These are phyloP conservation scores for Leavenworthia alabamica DNA, from an alignment of 345 rosid genomes.

Conservation along the genomic window DNA sequence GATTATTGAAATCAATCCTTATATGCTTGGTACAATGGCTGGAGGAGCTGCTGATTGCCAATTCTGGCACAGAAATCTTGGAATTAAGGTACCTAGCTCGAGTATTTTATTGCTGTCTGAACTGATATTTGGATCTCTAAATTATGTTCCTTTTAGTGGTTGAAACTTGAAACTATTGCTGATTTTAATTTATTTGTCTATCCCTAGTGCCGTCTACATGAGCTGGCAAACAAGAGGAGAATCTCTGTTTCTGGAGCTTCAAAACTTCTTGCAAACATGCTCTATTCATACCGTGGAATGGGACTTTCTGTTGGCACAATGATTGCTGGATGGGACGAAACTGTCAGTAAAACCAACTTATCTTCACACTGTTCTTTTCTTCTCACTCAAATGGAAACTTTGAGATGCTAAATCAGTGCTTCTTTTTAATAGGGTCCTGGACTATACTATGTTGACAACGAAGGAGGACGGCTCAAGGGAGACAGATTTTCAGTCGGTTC, in stretches of 20 bases:
- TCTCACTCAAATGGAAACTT: neutral
- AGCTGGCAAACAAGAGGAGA: constrained; percentile 94
- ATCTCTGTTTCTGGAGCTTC: constrained; percentile 99
- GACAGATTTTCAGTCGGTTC: constrained; percentile 96
- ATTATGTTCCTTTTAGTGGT: neutral
- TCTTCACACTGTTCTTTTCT: constrained; percentile 5
- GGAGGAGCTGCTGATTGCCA: constrained; percentile 99
- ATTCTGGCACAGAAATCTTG: constrained; percentile 93
- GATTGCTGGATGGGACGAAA: constrained; percentile 99
- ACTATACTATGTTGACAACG: constrained; percentile 92
- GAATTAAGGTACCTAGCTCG: constrained; percentile 59
- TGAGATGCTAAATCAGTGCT: neutral
- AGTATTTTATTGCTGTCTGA: neutral
- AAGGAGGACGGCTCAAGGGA: constrained; percentile 98
- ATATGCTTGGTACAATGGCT: constrained; percentile 96
- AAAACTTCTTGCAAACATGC: constrained; percentile 94
- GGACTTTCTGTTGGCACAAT: constrained; percentile 97
- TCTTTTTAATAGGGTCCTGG: constrained; percentile 76
- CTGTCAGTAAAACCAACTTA: constrained; percentile 40
- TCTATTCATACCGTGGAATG: constrained; percentile 96
- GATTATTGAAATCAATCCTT: constrained; percentile 90
- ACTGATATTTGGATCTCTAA: neutral
- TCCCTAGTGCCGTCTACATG: constrained; percentile 88
- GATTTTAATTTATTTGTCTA: constrained; percentile 16
- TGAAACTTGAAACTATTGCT: neutral